Conservation (phyloP, 2,329 filamentous ascomycete genomes). For the Coleophoma eucalyptorum region DNA sequence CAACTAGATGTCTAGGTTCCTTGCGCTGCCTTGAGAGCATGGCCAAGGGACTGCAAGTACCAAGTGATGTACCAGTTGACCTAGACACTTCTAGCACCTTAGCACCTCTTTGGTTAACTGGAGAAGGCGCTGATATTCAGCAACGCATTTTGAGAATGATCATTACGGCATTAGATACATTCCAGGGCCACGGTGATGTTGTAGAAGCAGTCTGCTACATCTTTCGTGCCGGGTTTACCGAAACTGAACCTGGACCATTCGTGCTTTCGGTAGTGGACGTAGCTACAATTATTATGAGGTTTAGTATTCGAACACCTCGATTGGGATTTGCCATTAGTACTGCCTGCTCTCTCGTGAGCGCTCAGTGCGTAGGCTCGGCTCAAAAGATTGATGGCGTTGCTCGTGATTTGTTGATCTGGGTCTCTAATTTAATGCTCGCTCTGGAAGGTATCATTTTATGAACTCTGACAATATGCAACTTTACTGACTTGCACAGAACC, state of each 20-base stretch:
- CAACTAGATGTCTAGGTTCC: conserved; percentile 37
- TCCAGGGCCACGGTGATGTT: conserved; percentile 61
- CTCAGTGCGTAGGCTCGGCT: conserved; percentile 42
- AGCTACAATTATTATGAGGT: conserved; percentile 61
- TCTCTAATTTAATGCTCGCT: conserved; percentile 56
- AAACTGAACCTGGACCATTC: conserved; percentile 71
- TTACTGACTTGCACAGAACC: conserved; percentile 35
- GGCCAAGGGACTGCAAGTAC: conserved; percentile 68
- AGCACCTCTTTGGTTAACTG: conserved; percentile 43
- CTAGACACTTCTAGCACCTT: conserved; percentile 48
- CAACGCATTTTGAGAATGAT: conserved; percentile 47
- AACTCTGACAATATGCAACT: too few relatives aligned
- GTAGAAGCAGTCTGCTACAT: conserved; percentile 70
- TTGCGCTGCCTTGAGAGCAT: conserved; percentile 67
- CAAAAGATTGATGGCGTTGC: conserved; percentile 44
- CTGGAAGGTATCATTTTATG: conserved; percentile 46
- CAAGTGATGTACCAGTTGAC: conserved; percentile 63
- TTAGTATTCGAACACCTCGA: conserved; percentile 57
- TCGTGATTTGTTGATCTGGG: conserved; percentile 54
- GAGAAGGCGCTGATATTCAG: conserved; percentile 45
- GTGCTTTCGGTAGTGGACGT: conserved; percentile 66
- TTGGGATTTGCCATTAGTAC: conserved; percentile 68
- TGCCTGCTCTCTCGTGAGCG: conserved; percentile 66
- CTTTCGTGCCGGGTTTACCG: conserved; percentile 71
- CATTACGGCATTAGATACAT: conserved; percentile 43